Evolutionary conservation across 1,284 basidiomycete species (phyloP), one percentile per base, ranked within the genome.

Genomic region (Apiotrichum porosum): DNA sequence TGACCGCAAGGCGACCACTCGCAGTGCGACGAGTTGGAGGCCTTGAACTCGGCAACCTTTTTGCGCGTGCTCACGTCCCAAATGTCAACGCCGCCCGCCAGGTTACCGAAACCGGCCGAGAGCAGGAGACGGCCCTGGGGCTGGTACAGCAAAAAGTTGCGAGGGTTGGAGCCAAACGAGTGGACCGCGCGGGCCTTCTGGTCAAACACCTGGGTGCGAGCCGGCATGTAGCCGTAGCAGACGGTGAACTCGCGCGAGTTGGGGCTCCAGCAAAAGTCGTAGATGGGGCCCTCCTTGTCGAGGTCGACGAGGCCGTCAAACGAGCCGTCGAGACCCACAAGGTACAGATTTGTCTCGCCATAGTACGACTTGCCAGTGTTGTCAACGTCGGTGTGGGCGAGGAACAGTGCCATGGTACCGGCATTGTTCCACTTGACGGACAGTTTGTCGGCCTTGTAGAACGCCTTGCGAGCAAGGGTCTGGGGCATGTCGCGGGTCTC

Each of bases 361-460:
- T 97, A 98, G 74, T 98, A 98, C 63, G 86, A 93, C 79, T 90
- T 97, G 74, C 94, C 94, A 28, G 89, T 87, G 71, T 89, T 88
- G 72, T 98, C 94, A 49, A 97, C 92, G 61, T 98, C 95, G 8
- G 91, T 94, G 61, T 93, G 88, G 0, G 94, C 94, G 37, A 97
- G 75, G 56, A 97, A 81, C 47, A 98, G 78, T 4, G 87, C 85
- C 54, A 75, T 76, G 4, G 77, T 77, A 21, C 94, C 94, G 22
- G 92, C 81, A 15, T 82, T 82, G 73, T 97, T 97, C 94, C 94
- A 97, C 75, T 97, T 97, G 74, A 98, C 86, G 63, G 83, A 82
- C 12, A 89, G 81, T 56, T 88, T 86, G 76, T 97, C 93, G 3
- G 93, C 91, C 76, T 97, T 97, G 82, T 84, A 97, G 73, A 97